Base-by-base conservation (phyloP, 768 basidiomycete genomes). In the Pleurotus citrinopileatus region DNA sequence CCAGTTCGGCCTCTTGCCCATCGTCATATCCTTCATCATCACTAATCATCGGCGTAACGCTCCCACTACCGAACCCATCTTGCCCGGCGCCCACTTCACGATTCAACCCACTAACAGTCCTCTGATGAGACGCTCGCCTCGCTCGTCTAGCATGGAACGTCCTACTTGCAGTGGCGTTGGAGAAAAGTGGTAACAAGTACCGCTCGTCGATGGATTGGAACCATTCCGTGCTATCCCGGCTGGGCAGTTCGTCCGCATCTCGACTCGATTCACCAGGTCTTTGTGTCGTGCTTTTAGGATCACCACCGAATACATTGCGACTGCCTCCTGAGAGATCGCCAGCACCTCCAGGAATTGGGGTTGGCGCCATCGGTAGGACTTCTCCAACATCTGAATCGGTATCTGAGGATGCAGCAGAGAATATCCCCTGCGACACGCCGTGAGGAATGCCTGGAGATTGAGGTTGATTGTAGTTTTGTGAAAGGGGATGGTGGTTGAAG, bases 201-300 rank as follows among this genome's bases (percentile, higher is more conserved):
- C 93, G 81, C 71, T 99, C 94, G 70, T 99, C 96, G 34, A 99
- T 71, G 42, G 87, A 79, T 61, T 94, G 94, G 84, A 98, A 98
- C 94, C 94, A 98, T 67, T 91, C 91, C 34, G 32, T 37, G 22
- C 48, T 51, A 2, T 23, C 12, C 8, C 37, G 48, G 25, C 43
- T 4, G 4, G 48, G 17, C 28, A 37, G n/a, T 25, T 91, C 87
- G 51, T 96, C 93, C 55, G 89, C 87, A 3, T 73, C 78, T 3
- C 71, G 60, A n/a, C 60, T 32, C 29, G 37, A 25, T 23, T 44
- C 58, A 19, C 13, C 44, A 10, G 9, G 9, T 20, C 27, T 42
- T 17, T 17, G 25, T 3, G 23, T 57, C 27, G 58, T 47, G 27
- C 60, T 47, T 20, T 57, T 56, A 26, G 55, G 25, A 50, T 60